phyloP scores from a whole-genome alignment of 305 asterid genomes.

The Fraxinus ornus region DNA sequence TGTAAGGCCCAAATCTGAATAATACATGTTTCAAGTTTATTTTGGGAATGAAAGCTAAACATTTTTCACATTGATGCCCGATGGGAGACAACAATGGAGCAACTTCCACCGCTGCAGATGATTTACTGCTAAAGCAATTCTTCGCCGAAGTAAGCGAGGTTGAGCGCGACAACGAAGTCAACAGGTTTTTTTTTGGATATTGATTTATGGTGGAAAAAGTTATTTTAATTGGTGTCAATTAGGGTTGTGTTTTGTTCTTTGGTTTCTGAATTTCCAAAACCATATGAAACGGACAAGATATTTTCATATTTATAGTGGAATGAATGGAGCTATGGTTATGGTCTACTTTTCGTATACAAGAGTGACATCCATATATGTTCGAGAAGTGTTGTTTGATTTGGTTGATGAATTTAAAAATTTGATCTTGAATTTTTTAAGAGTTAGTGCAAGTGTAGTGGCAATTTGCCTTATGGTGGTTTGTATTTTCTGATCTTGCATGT shows the following conservation, averaged over 20 bases:
- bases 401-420: neutral
- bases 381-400: neutral
- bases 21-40: neutral
- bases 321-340: neutral
- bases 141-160: slow-evolving; percentile 91
- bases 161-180: slow-evolving; percentile 89
- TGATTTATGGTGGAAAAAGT: slow-evolving; percentile 12
- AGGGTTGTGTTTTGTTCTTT: slow-evolving; percentile 9
- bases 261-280: neutral
- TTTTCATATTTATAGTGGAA: neutral
- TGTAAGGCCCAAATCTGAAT: neutral
- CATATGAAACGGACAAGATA: slow-evolving; percentile 7
- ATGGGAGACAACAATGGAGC: slow-evolving; percentile 62
- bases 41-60: neutral
- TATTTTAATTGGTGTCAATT: slow-evolving; percentile 1
- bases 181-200: slow-evolving; percentile 40
- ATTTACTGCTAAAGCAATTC: slow-evolving; percentile 71
- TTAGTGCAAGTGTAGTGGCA: neutral
- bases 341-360: neutral
- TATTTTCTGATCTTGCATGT: slow-evolving; percentile 8
- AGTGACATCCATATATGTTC: neutral
- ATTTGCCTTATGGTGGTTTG: slow-evolving; percentile 1
- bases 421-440: neutral
- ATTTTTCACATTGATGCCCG: slow-evolving; percentile 9
- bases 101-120: slow-evolving; percentile 46